Conservation (phyloP, 306 rosid species). For the Sindora glabra region DNA sequence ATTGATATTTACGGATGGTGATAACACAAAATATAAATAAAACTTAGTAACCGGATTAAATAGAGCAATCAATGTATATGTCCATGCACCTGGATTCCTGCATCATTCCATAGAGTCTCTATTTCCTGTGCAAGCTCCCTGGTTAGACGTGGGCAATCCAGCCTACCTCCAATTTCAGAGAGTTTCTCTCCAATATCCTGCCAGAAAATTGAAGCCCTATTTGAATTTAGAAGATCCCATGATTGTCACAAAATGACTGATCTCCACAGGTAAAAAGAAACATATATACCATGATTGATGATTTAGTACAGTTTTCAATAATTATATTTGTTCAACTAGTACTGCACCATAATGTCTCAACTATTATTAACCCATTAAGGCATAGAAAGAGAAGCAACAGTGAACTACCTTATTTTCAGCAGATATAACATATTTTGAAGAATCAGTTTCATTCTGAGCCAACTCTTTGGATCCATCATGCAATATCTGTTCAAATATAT, state of each 20-base stretch:
- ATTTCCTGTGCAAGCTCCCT: constrained; percentile 77
- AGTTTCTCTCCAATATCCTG: constrained; percentile 84
- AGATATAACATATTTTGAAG: constrained; percentile 54
- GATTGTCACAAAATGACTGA: background rate
- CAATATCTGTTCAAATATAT: constrained; percentile 53
- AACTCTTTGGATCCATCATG: constrained; percentile 91
- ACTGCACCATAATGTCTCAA: constrained; percentile 2
- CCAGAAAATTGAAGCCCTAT: constrained; percentile 4
- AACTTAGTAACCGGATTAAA: background rate
- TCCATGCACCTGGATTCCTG: constrained; percentile 77
- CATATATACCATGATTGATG: background rate
- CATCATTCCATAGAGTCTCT: constrained; percentile 81
- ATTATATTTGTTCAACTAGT: background rate
- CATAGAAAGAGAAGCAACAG: background rate
- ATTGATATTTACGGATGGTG: background rate
- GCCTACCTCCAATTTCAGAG: constrained; percentile 74
- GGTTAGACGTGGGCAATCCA: constrained; percentile 76
- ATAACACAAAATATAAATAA: too few relatives aligned
- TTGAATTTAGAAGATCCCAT: background rate
- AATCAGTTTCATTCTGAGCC: constrained; percentile 60
- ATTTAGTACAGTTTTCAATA: background rate
- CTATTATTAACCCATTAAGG: background rate
- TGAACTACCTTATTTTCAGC: constrained; percentile 66
- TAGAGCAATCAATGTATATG: constrained; percentile 12
- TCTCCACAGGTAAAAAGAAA: background rate